Percentiles rank a stretch among this genome's conserved stretches.
phyloP scores from a whole-genome alignment of 306 rosid genomes.

The Adenanthera pavonina region DNA sequence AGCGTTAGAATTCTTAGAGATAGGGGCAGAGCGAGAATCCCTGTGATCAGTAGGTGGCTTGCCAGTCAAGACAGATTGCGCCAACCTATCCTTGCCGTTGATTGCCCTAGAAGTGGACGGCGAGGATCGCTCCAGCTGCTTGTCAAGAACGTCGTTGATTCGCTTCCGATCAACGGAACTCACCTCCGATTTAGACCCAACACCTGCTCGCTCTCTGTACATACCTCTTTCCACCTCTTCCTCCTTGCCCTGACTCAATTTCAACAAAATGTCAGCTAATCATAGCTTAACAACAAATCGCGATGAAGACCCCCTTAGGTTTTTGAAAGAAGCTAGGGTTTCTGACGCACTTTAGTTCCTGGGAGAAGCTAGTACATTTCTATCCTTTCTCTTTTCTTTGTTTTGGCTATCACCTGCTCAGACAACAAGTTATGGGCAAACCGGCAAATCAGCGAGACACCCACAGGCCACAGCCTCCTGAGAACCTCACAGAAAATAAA shows the following conservation, averaged over 20 bases:
- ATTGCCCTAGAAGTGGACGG: conserved; percentile 83
- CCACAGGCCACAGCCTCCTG: not conserved
- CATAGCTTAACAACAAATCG: conserved; percentile 36
- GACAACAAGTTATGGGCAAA: not conserved
- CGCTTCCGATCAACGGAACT: conserved; percentile 82
- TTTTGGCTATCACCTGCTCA: not conserved
- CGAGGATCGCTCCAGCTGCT: conserved; percentile 91
- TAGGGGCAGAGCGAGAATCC: conserved; percentile 64
- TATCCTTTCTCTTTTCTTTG: not conserved
- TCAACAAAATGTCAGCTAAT: conserved; percentile 37
- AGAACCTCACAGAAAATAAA: not conserved
- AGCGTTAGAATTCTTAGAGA: conserved; percentile 55
- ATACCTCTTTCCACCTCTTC: conserved; percentile 39
- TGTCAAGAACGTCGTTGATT: conserved; percentile 91
- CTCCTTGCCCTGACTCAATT: conserved; percentile 10
- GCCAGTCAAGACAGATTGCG: conserved; percentile 54
- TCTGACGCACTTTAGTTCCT: conserved; percentile 18
- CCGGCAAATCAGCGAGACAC: no score
- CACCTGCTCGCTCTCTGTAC: conserved; percentile 71
- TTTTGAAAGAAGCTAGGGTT: conserved; percentile 41
- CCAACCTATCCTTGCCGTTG: conserved; percentile 81
- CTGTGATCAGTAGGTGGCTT: conserved; percentile 54
- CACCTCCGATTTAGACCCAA: conserved; percentile 65
- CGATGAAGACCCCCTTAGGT: not conserved
- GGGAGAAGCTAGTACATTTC: conserved; percentile 16